Conservation (phyloP, 495 filamentous ascomycete genomes). For the Penicillium turbatum region DNA sequence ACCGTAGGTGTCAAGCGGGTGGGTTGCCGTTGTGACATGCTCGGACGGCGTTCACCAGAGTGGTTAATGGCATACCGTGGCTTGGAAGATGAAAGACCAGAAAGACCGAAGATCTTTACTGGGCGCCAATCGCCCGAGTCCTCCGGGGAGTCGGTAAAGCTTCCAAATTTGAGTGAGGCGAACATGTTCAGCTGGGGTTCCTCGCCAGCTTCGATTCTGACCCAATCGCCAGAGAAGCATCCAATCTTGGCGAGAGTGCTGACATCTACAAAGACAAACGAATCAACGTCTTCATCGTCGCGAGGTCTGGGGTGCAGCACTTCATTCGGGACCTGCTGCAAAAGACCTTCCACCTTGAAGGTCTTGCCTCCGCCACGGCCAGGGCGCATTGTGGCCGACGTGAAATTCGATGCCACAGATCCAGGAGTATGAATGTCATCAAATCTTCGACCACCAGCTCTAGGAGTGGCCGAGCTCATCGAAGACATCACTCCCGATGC, state of each 20-base stretch:
- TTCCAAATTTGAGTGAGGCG: constrained; percentile 47
- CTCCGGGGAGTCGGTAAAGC: constrained; percentile 44
- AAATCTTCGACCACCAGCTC: constrained; percentile 54
- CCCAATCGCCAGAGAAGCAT: constrained; percentile 97
- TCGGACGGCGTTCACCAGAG: constrained; percentile 44
- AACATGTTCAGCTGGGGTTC: constrained; percentile 57
- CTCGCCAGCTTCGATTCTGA: constrained; percentile 69
- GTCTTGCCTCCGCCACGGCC: constrained; percentile 53
- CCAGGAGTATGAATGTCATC: constrained; percentile 73
- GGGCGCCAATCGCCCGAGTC: constrained; percentile 63
- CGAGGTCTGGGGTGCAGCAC: constrained; percentile 78
- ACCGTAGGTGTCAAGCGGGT: constrained; percentile 51
- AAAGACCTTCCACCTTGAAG: constrained; percentile 77
- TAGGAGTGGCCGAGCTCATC: constrained; percentile 66
- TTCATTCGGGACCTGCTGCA: constrained; percentile 67
- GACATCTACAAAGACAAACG: constrained; percentile 82
- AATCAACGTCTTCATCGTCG: constrained; percentile 82
- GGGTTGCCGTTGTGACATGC: constrained; percentile 46
- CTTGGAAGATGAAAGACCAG: constrained; percentile 56
- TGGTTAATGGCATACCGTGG: constrained; percentile 51
- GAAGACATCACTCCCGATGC: constrained; percentile 65
- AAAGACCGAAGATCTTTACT: constrained; percentile 80
- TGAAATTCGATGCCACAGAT: constrained; percentile 81
- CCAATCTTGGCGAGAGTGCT: constrained; percentile 79
- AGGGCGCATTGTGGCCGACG: constrained; percentile 68